A percentile compares a stretch with the other conserved stretches of the same genome.
Conservation (phyloP, 805 yeast species). For the Pichia paraexigua region DNA sequence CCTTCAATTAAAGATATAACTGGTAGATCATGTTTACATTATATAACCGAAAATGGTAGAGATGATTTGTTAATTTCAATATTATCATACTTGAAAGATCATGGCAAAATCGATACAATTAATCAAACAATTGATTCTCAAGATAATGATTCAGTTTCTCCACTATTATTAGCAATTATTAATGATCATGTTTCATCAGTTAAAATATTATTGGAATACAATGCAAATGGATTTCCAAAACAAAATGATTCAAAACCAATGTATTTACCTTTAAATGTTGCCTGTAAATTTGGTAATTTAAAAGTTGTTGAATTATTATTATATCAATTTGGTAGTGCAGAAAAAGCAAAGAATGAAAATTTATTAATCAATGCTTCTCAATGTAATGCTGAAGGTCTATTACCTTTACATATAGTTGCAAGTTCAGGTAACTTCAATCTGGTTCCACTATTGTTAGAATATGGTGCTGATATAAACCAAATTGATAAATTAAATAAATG, state of each 20-base stretch:
- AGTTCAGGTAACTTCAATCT: conserved; percentile 70
- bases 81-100: conserved; percentile 14
- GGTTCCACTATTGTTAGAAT: conserved; percentile 57
- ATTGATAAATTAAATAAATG: conserved; percentile 82
- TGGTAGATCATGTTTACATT: conserved; percentile 81
- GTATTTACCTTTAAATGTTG: conserved; percentile 73
- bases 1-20: conserved; percentile 45
- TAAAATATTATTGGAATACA: conserved; percentile 40
- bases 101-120: conserved; percentile 12
- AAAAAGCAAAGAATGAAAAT: conserved; percentile 21
- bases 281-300: conserved; percentile 78
- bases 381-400: conserved; percentile 81
- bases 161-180: conserved; percentile 71
- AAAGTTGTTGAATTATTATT: conserved; percentile 61
- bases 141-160: conserved; percentile 75
- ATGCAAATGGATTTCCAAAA: conserved; percentile 40
- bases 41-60: conserved; percentile 61
- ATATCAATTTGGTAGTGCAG: conserved; percentile 24
- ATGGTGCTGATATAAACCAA: conserved; percentile 71
- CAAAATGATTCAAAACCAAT: conserved; percentile 48
- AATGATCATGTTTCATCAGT: conserved; percentile 53
- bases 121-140: conserved; percentile 34
- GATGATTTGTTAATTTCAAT: conserved; percentile 33
- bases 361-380: conserved; percentile 36
- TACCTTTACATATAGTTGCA: conserved; percentile 83